Percentiles rank a stretch among this genome's conserved stretches.
Conservation (phyloP, 345 rosid genomes). For the Gossypium sturtianum region DNA sequence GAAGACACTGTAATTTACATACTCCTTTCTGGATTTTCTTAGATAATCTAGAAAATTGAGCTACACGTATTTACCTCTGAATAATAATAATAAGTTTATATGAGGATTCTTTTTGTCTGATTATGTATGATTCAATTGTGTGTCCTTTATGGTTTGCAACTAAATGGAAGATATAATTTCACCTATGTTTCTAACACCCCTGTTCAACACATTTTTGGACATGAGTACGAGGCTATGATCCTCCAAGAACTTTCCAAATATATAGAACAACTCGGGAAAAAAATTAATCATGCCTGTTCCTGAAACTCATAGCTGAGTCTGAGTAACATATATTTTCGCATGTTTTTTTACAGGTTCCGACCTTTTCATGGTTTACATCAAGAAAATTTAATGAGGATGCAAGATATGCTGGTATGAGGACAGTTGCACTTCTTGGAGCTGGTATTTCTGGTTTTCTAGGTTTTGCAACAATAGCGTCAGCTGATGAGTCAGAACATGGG, state of each 20-base stretch:
- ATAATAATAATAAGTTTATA: neutral
- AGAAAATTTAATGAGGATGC: slow-evolving; percentile 63
- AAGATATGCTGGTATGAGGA: slow-evolving; percentile 49
- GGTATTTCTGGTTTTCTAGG: slow-evolving; percentile 82
- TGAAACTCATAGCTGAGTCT: neutral
- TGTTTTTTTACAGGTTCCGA: slow-evolving; percentile 46
- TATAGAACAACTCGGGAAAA: neutral
- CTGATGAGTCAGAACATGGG: slow-evolving; percentile 99
- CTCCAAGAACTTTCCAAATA: neutral
- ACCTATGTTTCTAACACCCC: neutral
- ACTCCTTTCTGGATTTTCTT: neutral
- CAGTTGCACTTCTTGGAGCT: slow-evolving; percentile 76
- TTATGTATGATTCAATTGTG: neutral
- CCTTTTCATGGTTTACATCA: slow-evolving; percentile 49
- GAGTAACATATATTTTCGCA: neutral
- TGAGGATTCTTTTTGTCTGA: neutral
- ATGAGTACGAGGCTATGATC: neutral
- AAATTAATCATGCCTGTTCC: neutral
- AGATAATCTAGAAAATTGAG: neutral
- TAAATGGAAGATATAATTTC: neutral
- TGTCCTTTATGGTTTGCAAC: neutral
- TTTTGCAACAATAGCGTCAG: slow-evolving; percentile 70
- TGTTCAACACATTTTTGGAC: neutral
- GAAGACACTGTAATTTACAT: neutral
- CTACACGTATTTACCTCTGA: neutral